Percentiles rank a stretch among this genome's conserved stretches.
Evolutionary conservation across 2,329 filamentous ascomycete genomes (phyloP).

Genomic region (Fusarium sterilihyphosum): DNA sequence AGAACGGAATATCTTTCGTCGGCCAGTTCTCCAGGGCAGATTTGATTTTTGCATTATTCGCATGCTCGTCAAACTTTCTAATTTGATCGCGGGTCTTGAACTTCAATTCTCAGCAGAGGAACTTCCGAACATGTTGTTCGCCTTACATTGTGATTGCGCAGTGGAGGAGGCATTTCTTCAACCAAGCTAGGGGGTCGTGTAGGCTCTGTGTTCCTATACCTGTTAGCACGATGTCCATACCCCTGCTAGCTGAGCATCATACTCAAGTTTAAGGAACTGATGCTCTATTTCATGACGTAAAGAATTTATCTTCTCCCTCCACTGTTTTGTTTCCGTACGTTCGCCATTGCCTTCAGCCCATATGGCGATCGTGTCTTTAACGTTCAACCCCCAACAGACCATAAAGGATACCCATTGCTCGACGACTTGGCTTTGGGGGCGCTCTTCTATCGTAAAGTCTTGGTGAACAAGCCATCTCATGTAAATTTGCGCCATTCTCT

Average conservation of each 20-base stretch:
- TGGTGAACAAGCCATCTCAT: slow-evolving; percentile 44
- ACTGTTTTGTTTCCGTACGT: neutral
- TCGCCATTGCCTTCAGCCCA: neutral
- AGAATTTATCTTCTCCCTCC: neutral
- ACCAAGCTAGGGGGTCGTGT: neutral
- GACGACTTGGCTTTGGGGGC: neutral
- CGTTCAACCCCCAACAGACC: neutral
- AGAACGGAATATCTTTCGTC: slow-evolving; percentile 6
- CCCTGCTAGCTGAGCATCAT: too few species aligned
- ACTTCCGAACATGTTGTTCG: neutral
- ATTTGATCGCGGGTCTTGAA: neutral
- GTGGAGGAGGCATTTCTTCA: neutral
- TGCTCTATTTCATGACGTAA: neutral
- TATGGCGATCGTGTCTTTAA: neutral
- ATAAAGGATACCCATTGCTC: neutral
- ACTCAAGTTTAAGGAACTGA: neutral
- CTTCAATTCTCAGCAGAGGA: neutral
- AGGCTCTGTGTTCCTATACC: neutral
- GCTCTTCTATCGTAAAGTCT: neutral
- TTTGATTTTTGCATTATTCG: neutral
- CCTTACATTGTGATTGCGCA: neutral
- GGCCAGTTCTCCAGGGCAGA: slow-evolving; percentile 7
- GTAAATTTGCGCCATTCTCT: slow-evolving; percentile 39
- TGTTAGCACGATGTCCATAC: neutral
- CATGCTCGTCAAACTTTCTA: neutral